A percentile compares a stretch with the other conserved stretches of the same genome.
phyloP scores from a whole-genome alignment of 805 yeast genomes.

The Metschnikowia arizonensis region DNA sequence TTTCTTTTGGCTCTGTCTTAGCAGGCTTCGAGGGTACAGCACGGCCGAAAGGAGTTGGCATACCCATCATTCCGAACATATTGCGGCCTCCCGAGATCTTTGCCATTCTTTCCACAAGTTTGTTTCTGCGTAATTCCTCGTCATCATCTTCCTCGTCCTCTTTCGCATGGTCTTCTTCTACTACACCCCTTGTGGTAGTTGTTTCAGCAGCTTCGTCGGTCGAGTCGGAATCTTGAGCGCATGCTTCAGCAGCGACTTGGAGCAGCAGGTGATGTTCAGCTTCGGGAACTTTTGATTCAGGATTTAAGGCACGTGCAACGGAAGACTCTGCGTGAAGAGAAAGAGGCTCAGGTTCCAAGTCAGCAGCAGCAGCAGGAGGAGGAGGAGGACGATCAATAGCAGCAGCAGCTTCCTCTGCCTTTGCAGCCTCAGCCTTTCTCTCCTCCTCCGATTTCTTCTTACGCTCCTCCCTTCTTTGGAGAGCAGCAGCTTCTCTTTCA shows the following conservation, averaged over 20 bases:
- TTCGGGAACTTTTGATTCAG: neutral
- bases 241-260: neutral
- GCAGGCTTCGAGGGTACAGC: constrained; percentile 15
- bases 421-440: constrained; percentile 3
- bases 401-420: neutral
- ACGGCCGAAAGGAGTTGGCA: constrained; percentile 39
- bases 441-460: constrained; percentile 34
- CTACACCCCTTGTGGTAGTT: constrained; percentile 30
- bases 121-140: constrained; percentile 71
- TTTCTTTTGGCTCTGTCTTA: constrained; percentile 13
- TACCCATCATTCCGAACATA: constrained; percentile 70
- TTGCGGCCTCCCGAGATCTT: constrained; percentile 83
- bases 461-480: constrained; percentile 47
- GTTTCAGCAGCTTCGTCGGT: constrained; percentile 18
- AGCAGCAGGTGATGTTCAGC: neutral
- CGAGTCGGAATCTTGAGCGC: neutral
- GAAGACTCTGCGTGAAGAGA: neutral
- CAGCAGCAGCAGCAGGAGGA: constrained; percentile 7
- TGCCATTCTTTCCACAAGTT: constrained; percentile 93
- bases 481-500: constrained; percentile 60
- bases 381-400: too few species aligned
- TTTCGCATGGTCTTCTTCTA: constrained; percentile 43
- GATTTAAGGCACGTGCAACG: neutral
- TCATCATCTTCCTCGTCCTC: constrained; percentile 61
- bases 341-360: constrained; percentile 12